phyloP scores from a whole-genome alignment of 1,139 yeast species.

The Debaryomycetaceae sp. region DNA sequence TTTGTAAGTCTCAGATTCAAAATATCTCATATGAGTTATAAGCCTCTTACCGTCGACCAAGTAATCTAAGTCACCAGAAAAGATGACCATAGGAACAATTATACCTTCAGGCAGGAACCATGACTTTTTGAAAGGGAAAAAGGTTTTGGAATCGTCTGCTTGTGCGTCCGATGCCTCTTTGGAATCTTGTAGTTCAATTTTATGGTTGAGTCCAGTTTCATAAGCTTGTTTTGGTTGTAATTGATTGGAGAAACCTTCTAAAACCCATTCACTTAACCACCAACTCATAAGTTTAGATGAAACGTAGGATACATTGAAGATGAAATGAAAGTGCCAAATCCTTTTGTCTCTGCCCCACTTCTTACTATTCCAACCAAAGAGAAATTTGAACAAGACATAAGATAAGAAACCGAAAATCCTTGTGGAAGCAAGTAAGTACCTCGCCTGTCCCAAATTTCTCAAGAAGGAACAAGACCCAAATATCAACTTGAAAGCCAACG shows the following conservation, averaged over 20 bases:
- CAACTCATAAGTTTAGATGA: conserved; percentile 81
- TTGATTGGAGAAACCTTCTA: conserved; percentile 40
- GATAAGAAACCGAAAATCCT: conserved; percentile 58
- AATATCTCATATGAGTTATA: conserved; percentile 45
- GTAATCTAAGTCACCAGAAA: conserved; percentile 60
- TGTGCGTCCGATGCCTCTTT: neutral
- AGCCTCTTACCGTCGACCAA: conserved; percentile 65
- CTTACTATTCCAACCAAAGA: conserved; percentile 81
- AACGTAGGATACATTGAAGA: conserved; percentile 83
- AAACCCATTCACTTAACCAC: conserved; percentile 65
- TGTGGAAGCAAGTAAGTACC: conserved; percentile 43
- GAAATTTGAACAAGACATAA: conserved; percentile 74
- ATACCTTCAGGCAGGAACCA: conserved; percentile 56
- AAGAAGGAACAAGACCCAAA: conserved; percentile 64
- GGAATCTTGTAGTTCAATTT: conserved; percentile 10
- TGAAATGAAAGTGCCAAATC: conserved; percentile 67
- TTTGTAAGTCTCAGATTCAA: conserved; percentile 42
- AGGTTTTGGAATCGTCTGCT: conserved; percentile 47
- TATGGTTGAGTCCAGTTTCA: conserved; percentile 23
- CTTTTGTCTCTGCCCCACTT: conserved; percentile 64
- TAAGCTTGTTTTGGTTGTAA: conserved; percentile 33
- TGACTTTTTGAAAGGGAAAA: conserved; percentile 43
- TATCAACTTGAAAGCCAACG: conserved; percentile 36
- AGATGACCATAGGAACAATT: conserved; percentile 50
- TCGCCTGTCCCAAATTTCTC: conserved; percentile 52